phyloP scores from a whole-genome alignment of 257 asterid species.

The Salvia splendens region DNA sequence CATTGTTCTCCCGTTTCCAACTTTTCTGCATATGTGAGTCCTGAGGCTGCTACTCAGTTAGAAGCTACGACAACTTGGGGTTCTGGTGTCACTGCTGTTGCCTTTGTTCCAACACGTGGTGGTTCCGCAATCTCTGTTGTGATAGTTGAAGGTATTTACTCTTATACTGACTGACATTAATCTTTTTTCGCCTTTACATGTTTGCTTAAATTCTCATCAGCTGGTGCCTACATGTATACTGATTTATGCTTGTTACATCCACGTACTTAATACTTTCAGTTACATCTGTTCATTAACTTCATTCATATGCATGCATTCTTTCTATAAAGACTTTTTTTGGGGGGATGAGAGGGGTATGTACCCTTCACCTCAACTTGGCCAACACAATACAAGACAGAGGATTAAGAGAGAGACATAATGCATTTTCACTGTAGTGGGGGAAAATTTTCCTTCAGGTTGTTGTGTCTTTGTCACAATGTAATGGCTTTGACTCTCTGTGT shows the following conservation, averaged over 20 bases:
- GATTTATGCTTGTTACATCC: constrained; percentile 11
- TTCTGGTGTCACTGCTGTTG: constrained; percentile 99
- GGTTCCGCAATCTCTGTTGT: constrained; percentile 96
- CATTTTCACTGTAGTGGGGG: too few species aligned
- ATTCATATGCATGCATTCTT: constrained; percentile 14
- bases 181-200: constrained; percentile 13
- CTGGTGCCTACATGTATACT: background rate
- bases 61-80: constrained; percentile 98
- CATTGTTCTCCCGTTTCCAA: constrained; percentile 98
- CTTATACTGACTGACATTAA: constrained; percentile 4
- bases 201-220: constrained; percentile 22
- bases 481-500: constrained; percentile 38
- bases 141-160: constrained; percentile 83
- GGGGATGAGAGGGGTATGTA: background rate
- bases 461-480: background rate
- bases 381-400: background rate
- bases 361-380: background rate
- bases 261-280: background rate
- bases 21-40: constrained; percentile 98
- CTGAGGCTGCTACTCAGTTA: constrained; percentile 98
- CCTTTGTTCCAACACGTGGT: constrained; percentile 98
- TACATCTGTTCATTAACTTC: background rate
- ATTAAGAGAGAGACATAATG: background rate
- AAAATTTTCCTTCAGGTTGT: background rate
- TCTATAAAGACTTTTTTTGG: background rate